phyloP scores from a whole-genome alignment of 83 land plant species.

The Thuja plicata region DNA sequence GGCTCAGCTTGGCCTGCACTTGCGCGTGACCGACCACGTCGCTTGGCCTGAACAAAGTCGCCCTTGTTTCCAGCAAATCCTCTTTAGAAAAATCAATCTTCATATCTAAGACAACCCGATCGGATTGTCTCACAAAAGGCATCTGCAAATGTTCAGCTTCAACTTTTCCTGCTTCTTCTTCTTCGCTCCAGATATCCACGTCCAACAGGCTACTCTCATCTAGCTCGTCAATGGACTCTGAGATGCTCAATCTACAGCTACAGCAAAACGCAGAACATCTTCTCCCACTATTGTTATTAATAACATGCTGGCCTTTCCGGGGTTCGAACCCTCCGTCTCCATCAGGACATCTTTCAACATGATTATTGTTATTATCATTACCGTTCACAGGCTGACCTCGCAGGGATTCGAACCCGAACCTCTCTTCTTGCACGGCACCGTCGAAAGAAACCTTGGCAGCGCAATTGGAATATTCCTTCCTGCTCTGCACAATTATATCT shows the following conservation, averaged over 20 bases:
- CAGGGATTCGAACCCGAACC: background rate
- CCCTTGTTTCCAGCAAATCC: slow-evolving; percentile 7
- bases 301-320: background rate
- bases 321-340: background rate
- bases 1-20: slow-evolving; percentile 8
- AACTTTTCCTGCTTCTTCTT: background rate
- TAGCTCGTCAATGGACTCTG: background rate
- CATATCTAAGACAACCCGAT: slow-evolving; percentile 10
- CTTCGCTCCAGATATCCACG: slow-evolving; percentile 2
- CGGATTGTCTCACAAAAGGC: slow-evolving; percentile 1
- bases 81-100: background rate
- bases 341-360: background rate
- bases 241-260: slow-evolving; percentile 3
- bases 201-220: background rate
- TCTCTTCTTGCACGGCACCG: background rate
- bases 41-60: slow-evolving; percentile 3
- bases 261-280: slow-evolving; percentile 18
- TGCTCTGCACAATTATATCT: background rate
- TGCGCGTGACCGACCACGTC: background rate
- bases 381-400: background rate
- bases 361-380: background rate
- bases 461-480: background rate
- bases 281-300: background rate
- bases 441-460: background rate
- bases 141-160: background rate